Evolutionary conservation across 2,329 filamentous ascomycete genomes (phyloP), one percentile per base, ranked within the genome.

Genomic region (Pyrenochaeta sp.): DNA sequence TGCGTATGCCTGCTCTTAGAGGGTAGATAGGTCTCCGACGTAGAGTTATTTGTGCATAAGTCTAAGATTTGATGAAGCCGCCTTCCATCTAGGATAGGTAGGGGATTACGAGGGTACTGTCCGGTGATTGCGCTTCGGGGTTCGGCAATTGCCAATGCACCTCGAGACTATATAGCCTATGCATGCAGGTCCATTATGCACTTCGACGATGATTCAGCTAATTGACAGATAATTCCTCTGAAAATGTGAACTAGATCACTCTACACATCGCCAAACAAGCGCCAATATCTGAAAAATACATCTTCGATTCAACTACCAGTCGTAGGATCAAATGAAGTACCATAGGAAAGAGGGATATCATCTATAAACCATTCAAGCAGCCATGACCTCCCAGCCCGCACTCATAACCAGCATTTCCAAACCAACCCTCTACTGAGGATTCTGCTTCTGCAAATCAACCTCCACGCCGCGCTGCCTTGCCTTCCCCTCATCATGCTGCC

Each of bases 401-500:
- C 24, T 7, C 42, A 25, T 27, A 12, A n/a, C 25, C 22, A 27
- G 7, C 40, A 4, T 3, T 10, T 10, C 22, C n/a, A 27, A 24
- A 9, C n/a, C n/a, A 53, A 34, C 59, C 30, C 28, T 48, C 56
- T 71, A 67, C 56, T 71, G 61, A 7, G 61, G 57, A 30, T 55
- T 85, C 82, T 91, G 82, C 86, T 92, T 93, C 78, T 90, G 81
- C 55, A 96, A 84, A 72, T 96, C 92, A 37, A 85, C 81, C 85
- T 97, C 93, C 1, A 63, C 93, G 49, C 92, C 91, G 22, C 92
- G 86, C 84, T 96, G 91, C 72, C 87, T 84, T 22, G 90, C 91
- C 88, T 95, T 97, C 64, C 93, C 93, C 64, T 86, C 80, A 69
- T 95, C 92, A 72, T 95, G 92, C 78, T 90, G 81, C 66, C 83